These are phyloP conservation scores for Spinellus fusiger DNA, from an alignment of 192 early-diverging fungal species.

Conservation along the genomic window DNA sequence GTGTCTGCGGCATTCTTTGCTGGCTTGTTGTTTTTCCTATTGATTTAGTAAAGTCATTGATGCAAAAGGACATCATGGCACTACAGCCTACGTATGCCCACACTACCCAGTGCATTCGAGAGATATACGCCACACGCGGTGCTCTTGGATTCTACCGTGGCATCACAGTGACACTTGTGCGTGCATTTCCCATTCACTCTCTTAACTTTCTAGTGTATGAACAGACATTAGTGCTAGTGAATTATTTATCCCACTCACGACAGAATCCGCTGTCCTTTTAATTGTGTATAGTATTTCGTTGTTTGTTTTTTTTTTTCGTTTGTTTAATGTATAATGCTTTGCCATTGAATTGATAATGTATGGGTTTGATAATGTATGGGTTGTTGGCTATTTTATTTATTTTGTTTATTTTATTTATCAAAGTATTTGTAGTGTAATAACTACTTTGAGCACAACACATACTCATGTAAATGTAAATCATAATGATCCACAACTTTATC, in stretches of 20 bases:
- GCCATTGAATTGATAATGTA: too few species aligned
- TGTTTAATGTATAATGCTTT: not conserved
- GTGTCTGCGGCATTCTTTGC: conserved; percentile 67
- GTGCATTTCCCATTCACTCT: conserved; percentile 76
- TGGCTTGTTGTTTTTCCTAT: conserved; percentile 77
- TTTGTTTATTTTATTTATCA: too few species aligned
- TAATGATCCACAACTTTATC: too few species aligned
- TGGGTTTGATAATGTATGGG: too few species aligned
- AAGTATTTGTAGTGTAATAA: too few species aligned
- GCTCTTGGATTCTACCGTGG: conserved; percentile 65
- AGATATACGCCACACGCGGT: conserved; percentile 50
- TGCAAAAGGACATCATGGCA: conserved; percentile 67
- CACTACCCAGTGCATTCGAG: conserved; percentile 39
- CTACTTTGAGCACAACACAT: too few species aligned
- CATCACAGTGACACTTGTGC: conserved; percentile 63
- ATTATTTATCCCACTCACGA: not conserved
- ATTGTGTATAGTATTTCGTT: not conserved
- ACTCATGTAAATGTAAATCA: too few species aligned
- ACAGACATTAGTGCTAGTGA: conserved; percentile 21
- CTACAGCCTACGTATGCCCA: conserved; percentile 37
- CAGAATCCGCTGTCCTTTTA: not conserved
- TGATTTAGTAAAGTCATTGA: conserved; percentile 68
- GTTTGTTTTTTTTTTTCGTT: not conserved
- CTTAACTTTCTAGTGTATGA: conserved; percentile 82
- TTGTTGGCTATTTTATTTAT: too few species aligned